Evolutionary conservation across 179 eudicot genomes (phyloP).

Genomic region (Amaranthus tricolor): DNA sequence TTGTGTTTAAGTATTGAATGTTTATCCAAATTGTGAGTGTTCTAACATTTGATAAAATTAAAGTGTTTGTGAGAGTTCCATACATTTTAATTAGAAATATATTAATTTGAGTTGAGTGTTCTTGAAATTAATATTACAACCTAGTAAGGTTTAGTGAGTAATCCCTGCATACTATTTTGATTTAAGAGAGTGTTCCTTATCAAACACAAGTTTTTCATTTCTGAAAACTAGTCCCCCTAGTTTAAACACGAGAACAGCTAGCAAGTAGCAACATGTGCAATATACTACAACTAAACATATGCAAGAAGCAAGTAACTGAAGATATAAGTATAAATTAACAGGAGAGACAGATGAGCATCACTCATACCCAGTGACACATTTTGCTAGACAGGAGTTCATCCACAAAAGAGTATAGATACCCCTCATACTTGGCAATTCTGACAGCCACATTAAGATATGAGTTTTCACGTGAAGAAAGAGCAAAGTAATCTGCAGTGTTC

Average conservation of each 20-base stretch:
- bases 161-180: no score
- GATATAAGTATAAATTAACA: not conserved
- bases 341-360: constrained; percentile 24
- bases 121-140: no score
- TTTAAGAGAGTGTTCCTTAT: no score
- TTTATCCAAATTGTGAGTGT: no score
- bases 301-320: not conserved
- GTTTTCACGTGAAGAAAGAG: constrained; percentile 77
- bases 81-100: no score
- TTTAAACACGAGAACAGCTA: not conserved
- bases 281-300: not conserved
- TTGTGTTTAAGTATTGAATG: no score
- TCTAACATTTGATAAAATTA: no score
- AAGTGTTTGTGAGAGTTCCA: no score
- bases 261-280: not conserved
- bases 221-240: no score
- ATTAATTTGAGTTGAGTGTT: no score
- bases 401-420: constrained; percentile 77
- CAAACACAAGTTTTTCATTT: no score
- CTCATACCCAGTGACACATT: constrained; percentile 96
- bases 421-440: constrained; percentile 84
- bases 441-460: constrained; percentile 87
- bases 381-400: constrained; percentile 81
- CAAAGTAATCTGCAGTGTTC: constrained; percentile 92
- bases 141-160: no score